These are phyloP conservation scores for Plasmodium yoelii DNA, from an alignment of 169 alveolate genomes.

Conservation along the genomic window DNA sequence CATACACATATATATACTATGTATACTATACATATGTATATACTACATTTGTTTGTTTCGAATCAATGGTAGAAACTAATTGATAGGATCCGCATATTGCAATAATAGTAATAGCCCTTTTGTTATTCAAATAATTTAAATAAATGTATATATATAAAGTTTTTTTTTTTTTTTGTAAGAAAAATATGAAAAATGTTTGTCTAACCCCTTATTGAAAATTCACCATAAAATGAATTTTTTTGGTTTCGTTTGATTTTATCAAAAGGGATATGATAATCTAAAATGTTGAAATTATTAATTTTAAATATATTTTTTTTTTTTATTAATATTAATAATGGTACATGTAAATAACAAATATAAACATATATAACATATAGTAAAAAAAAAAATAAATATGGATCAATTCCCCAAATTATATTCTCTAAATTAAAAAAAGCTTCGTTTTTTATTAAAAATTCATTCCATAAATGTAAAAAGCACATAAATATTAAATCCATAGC, in stretches of 20 bases:
- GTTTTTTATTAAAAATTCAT: conserved; percentile 10
- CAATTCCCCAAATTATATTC: conserved; percentile 3
- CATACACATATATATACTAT: too few species aligned
- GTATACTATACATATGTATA: too few species aligned
- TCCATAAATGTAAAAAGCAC: conserved; percentile 40
- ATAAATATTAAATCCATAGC: conserved; percentile 45
- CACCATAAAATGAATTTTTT: neutral
- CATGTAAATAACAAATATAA: conserved; percentile 38
- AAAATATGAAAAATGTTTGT: too few species aligned
- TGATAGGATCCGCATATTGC: too few species aligned
- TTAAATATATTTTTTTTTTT: conserved; percentile 6
- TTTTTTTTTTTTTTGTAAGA: too few species aligned
- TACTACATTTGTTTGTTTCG: too few species aligned
- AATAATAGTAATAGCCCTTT: too few species aligned
- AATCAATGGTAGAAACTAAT: too few species aligned
- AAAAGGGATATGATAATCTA: conserved; percentile 11
- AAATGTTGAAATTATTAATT: conserved; percentile 10
- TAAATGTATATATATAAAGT: too few species aligned
- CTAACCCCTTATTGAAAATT: neutral
- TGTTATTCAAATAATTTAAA: too few species aligned
- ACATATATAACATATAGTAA: conserved; percentile 21
- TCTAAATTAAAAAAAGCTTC: conserved; percentile 20
- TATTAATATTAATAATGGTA: conserved; percentile 29
- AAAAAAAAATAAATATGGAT: conserved; percentile 23
- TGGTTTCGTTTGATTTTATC: neutral